Evolutionary conservation across 2,329 filamentous ascomycete species (phyloP), one percentile per base, ranked within the genome.

Genomic region (Annulohypoxylon truncatum): DNA sequence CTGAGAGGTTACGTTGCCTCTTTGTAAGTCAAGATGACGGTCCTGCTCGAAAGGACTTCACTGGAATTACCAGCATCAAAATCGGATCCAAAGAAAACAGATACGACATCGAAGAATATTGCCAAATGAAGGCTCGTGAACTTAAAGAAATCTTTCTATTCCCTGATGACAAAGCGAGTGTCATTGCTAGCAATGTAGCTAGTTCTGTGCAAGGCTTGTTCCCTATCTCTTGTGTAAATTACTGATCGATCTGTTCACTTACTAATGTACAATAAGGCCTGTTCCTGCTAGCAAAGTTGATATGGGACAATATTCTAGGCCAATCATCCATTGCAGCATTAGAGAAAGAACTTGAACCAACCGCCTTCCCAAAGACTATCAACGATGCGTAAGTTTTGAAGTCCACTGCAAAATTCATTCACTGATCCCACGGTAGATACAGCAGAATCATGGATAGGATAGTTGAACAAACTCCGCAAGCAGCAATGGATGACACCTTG

Each of bases 21-120:
- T 71, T 82, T 31, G 64, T 80, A n/a, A 81, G 79, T 31, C 80
- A 79, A 47, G 72, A 79, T 50, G 77, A 79, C 29, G 64, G 67
- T 3, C 67, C 74, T 44, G 78, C 78, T 8, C 63, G 71, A 2
- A 75, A 73, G 46, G 64, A 71, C 24, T 67, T 80, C 12, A 56
- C 58, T 18, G 56, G 52, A 6, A 52, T 74, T 40, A 62, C 71
- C 1, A 51, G 68, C 2, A 69, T 79, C 13, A 61, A 71, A 8
- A 59, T 80, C 7, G 62, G 12, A n/a, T 10, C 47, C 10, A 61
- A 79, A 20, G 54, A 68, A 31, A 80, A 75, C 38, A 64, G 70
- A 28, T 24, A 55, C 12, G 79, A 80, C 50, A 48, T 48, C 44
- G 44, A 18, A 29, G 24, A 48, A 48, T 48, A 48, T 28, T 24